Conservation (phyloP, 1,139 yeast genomes). For the Debaryomycetaceae sp. region DNA sequence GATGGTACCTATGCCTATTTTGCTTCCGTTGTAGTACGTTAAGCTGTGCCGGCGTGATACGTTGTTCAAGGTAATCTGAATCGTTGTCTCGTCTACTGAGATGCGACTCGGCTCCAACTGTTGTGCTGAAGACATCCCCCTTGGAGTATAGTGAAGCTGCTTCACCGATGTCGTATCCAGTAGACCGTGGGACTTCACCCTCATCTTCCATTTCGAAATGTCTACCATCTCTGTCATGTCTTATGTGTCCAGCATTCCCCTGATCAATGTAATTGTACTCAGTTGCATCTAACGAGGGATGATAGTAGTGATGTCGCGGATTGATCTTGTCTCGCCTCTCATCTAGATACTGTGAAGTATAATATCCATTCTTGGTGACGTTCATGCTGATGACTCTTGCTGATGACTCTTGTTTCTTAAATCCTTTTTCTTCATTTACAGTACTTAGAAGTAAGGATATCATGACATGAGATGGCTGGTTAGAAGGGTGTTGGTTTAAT, state of each 20-base stretch:
- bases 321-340: neutral
- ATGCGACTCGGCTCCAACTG: neutral
- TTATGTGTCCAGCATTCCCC: neutral
- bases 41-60: constrained; percentile 36
- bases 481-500: neutral
- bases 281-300: neutral
- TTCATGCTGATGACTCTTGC: constrained; percentile 16
- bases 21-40: constrained; percentile 17
- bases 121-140: neutral
- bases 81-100: constrained; percentile 11
- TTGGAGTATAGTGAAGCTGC: neutral
- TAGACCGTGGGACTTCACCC: neutral
- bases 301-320: neutral
- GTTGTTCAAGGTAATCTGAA: constrained; percentile 31
- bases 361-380: constrained; percentile 28
- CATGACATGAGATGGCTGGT: neutral
- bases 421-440: too few species aligned
- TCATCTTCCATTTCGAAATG: neutral
- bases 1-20: neutral
- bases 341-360: constrained; percentile 23
- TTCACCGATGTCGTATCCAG: neutral
- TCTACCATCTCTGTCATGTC: neutral
- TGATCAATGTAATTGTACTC: neutral
- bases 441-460: too few species aligned
- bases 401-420: too few species aligned